These are phyloP conservation scores for Cercospora sojina DNA, from an alignment of 2,329 filamentous ascomycete species.

Conservation along the genomic window DNA sequence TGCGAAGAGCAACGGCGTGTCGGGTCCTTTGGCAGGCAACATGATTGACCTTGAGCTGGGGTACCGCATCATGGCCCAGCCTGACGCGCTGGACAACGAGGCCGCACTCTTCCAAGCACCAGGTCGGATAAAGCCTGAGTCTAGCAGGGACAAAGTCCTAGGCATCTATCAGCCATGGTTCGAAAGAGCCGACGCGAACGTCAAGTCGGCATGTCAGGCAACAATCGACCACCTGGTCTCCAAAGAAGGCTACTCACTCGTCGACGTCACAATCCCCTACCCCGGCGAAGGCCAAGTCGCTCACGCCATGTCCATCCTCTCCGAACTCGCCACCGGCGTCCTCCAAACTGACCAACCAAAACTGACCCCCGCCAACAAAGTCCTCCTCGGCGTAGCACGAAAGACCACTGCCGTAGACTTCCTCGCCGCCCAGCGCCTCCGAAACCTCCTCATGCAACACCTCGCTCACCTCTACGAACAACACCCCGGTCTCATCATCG, in stretches of 20 bases:
- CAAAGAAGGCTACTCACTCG: slow-evolving; percentile 53
- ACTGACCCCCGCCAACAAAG: slow-evolving; percentile 64
- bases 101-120: slow-evolving; percentile 63
- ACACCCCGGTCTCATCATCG: slow-evolving; percentile 72
- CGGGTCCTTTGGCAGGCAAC: slow-evolving; percentile 73
- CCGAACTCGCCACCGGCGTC: slow-evolving; percentile 61
- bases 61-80: slow-evolving; percentile 76
- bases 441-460: slow-evolving; percentile 75
- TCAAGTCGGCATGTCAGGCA: slow-evolving; percentile 61
- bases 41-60: slow-evolving; percentile 75
- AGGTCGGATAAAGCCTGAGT: not conserved
- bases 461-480: slow-evolving; percentile 67
- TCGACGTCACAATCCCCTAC: slow-evolving; percentile 66
- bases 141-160: slow-evolving; percentile 56
- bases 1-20: slow-evolving; percentile 63
- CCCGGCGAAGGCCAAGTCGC: slow-evolving; percentile 71
- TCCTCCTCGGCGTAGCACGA: slow-evolving; percentile 65
- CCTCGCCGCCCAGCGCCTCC: slow-evolving; percentile 69
- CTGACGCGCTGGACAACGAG: slow-evolving; percentile 62
- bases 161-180: slow-evolving; percentile 71
- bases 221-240: slow-evolving; percentile 60
- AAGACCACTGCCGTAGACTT: slow-evolving; percentile 69
- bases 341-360: slow-evolving; percentile 48
- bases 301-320: slow-evolving; percentile 74
- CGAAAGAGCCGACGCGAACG: slow-evolving; percentile 62